These are phyloP conservation scores for Bathelium albidoporum DNA, from an alignment of 495 filamentous ascomycete species.

Conservation along the genomic window DNA sequence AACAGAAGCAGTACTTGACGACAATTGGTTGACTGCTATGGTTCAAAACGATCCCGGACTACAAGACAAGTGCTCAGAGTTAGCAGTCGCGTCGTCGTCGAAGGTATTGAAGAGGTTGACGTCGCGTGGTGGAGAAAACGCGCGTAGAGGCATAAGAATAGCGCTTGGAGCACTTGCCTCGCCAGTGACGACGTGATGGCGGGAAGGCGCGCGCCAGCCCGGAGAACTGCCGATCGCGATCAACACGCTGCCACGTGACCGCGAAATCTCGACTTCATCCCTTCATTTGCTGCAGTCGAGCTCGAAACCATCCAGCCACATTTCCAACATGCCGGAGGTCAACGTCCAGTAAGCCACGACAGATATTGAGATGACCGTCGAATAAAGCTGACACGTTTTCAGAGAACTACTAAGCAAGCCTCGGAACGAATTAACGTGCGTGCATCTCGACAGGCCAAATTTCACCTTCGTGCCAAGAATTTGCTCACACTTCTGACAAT, in stretches of 20 bases:
- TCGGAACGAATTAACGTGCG: slow-evolving; percentile 69
- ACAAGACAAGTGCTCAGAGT: too few relatives aligned
- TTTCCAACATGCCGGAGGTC: slow-evolving; percentile 54
- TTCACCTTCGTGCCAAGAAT: slow-evolving; percentile 8
- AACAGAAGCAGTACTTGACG: too few relatives aligned
- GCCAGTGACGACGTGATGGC: background rate
- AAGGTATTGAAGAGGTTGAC: background rate
- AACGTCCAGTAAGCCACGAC: slow-evolving; percentile 62
- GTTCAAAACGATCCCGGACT: too few relatives aligned
- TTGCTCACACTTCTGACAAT: background rate
- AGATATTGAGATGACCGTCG: background rate
- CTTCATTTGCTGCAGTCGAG: background rate
- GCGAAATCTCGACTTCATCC: background rate
- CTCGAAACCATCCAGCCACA: background rate
- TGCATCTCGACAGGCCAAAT: slow-evolving; percentile 14
- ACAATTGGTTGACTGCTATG: too few relatives aligned
- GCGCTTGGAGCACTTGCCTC: background rate
- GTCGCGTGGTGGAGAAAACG: background rate
- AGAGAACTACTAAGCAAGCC: slow-evolving; percentile 77
- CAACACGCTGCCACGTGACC: background rate
- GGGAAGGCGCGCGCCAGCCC: background rate
- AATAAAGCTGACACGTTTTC: slow-evolving; percentile 24
- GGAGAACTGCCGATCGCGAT: background rate
- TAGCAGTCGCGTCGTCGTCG: too few relatives aligned
- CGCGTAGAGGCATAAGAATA: background rate